Base-by-base conservation (phyloP, 345 rosid genomes). In the Eucalyptus melliodora region DNA sequence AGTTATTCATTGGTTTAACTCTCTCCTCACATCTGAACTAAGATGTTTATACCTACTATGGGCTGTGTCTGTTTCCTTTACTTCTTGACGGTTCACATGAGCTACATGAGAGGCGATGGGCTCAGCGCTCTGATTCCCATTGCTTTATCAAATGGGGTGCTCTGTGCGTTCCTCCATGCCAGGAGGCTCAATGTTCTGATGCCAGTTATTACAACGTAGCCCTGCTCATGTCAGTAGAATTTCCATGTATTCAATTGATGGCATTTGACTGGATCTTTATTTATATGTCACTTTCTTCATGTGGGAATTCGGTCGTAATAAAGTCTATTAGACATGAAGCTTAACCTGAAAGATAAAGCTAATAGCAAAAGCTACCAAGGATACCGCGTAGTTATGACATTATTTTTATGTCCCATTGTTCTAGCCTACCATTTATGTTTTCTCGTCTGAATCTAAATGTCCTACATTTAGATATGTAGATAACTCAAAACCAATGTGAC, bases 381-480 rank as follows among this genome's bases (percentile, higher is more conserved):
- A 11, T 0, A 77, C 83, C 1, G 0, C 2, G 7, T 37, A 21
- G 83, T 34, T 72, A 34, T 77, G 83, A 19, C 0, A 77, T 77
- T 19, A 23, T 6, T 37, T 72, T 37, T 37, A 21, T 12, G 44
- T 69, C 37, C 24, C 24, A 69, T 34, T 34, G 44, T 16, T 34
- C 44, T 34, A 69, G 24, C 47, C 45, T 72, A 16, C 23, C 3
- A 1, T 11, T 77, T 37, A 4, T 37, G 24, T 37, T 37, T 21
- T 37, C 27, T 77, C 0, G 47, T 37, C 45, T 21, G 27, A 37
- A 37, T 77, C 83, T 24, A 21, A 17, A 1, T 37, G 45, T 40
- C 83, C 83, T 72, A 19, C 45, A 72, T 72, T 72, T 72, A 72
- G 83, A 37, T 19, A 21, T 72, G 23, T 72, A 37, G 27, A 72